Conservation (phyloP, 495 filamentous ascomycete species). For the Extremus antarcticus region DNA sequence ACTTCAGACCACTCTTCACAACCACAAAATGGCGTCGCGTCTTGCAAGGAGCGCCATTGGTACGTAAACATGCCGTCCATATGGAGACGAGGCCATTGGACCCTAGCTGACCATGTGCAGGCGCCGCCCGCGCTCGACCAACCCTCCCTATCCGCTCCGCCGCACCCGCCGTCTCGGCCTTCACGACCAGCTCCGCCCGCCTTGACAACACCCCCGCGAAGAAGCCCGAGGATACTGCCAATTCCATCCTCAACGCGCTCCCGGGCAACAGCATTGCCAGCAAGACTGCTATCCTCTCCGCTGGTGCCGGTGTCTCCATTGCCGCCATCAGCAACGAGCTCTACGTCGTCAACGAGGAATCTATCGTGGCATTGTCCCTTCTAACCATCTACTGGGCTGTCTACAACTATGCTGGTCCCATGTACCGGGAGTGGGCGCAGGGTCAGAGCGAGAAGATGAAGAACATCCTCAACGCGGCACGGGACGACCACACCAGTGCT, state of each 20-base stretch:
- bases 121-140: conserved; percentile 78
- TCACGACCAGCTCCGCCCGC: conserved; percentile 52
- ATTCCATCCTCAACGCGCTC: conserved; percentile 84
- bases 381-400: conserved; percentile 81
- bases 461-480: conserved; percentile 82
- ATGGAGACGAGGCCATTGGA: background rate
- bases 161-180: conserved; percentile 56
- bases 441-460: conserved; percentile 77
- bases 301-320: conserved; percentile 73
- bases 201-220: conserved; percentile 62
- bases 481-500: conserved; percentile 86
- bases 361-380: conserved; percentile 78
- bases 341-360: conserved; percentile 98
- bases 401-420: conserved; percentile 81
- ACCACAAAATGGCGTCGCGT: conserved; percentile 75
- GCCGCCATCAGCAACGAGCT: conserved; percentile 98
- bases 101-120: conserved; percentile 38
- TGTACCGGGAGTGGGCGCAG: conserved; percentile 87
- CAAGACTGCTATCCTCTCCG: conserved; percentile 94
- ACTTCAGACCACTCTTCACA: conserved; percentile 17
- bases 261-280: conserved; percentile 40
- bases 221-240: conserved; percentile 87
- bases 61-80: conserved; percentile 39
- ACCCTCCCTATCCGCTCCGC: conserved; percentile 51
- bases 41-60: conserved; percentile 83